Evolutionary conservation across 306 rosid genomes (phyloP).

Genomic region (Acacia crassicarpa): DNA sequence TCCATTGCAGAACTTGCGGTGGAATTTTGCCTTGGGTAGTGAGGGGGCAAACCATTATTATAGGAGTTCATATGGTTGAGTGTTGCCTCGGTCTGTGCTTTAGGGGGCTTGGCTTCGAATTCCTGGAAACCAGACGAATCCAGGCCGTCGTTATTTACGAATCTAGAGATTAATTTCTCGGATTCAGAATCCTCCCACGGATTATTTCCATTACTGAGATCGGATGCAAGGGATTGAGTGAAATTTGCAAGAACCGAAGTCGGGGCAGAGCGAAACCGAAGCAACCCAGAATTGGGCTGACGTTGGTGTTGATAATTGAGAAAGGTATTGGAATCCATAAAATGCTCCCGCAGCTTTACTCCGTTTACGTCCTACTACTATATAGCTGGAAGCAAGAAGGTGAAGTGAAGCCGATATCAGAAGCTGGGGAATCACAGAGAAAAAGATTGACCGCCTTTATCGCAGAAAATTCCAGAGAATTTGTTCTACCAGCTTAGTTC

Average conservation of each 20-base stretch:
- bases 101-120: conserved; percentile 42
- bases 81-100: background rate
- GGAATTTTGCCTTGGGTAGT: conserved; percentile 72
- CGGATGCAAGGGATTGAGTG: conserved; percentile 28
- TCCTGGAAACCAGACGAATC: conserved; percentile 38
- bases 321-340: conserved; percentile 64
- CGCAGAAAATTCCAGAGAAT: conserved; percentile 43
- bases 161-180: background rate
- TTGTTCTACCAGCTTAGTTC: conserved; percentile 43
- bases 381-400: background rate
- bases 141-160: conserved; percentile 12
- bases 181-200: conserved; percentile 1
- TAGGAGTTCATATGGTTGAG: conserved; percentile 34
- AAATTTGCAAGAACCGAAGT: conserved; percentile 44
- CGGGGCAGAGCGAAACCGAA: conserved; percentile 78
- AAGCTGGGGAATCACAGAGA: conserved; percentile 32
- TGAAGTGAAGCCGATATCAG: conserved; percentile 28
- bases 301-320: conserved; percentile 38
- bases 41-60: conserved; percentile 65
- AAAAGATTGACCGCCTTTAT: conserved; percentile 26
- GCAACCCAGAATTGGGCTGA: conserved; percentile 59
- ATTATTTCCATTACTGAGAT: conserved; percentile 8
- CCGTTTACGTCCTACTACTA: background rate
- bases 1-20: conserved; percentile 45
- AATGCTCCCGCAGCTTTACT: background rate